Evolutionary conservation across 768 basidiomycete genomes (phyloP).

Genomic region (Mycena belliarum): DNA sequence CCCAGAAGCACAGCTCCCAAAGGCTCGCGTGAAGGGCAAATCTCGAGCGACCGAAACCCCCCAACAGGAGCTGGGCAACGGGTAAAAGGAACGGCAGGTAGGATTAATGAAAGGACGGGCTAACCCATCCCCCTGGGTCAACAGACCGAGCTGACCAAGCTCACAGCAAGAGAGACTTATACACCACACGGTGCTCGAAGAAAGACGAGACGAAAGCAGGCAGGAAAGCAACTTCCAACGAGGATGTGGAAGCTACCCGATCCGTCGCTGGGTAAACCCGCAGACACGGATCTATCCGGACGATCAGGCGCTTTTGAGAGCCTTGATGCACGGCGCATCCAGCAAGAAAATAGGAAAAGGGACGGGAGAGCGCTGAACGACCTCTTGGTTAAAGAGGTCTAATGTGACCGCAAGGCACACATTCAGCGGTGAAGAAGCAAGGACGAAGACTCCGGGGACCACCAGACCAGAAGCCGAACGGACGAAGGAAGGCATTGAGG

Average conservation of each 20-base stretch:
- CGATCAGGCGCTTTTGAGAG: neutral
- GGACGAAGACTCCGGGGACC: neutral
- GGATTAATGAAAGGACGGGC: neutral
- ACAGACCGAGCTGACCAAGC: constrained; percentile 1
- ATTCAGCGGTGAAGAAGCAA: neutral
- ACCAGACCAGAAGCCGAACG: neutral
- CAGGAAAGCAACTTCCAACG: neutral
- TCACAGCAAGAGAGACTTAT: neutral
- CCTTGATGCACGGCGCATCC: neutral
- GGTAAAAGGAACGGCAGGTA: neutral
- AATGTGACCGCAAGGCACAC: neutral
- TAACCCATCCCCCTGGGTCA: neutral
- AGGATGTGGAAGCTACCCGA: neutral
- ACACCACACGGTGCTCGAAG: neutral
- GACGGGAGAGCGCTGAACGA: neutral
- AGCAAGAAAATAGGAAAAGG: neutral
- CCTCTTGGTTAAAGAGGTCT: neutral
- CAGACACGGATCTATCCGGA: neutral
- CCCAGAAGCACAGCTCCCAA: no score
- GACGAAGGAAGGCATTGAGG: no score
- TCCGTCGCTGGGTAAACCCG: neutral
- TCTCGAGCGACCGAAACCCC: neutral
- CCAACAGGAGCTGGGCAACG: constrained; percentile 5
- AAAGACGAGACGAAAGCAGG: no score
- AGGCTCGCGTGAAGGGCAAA: constrained; percentile 11